Percentiles rank a stretch among this genome's conserved stretches.
Conservation (phyloP, 805 yeast genomes). For the Wickerhamiella alocasiicola region DNA sequence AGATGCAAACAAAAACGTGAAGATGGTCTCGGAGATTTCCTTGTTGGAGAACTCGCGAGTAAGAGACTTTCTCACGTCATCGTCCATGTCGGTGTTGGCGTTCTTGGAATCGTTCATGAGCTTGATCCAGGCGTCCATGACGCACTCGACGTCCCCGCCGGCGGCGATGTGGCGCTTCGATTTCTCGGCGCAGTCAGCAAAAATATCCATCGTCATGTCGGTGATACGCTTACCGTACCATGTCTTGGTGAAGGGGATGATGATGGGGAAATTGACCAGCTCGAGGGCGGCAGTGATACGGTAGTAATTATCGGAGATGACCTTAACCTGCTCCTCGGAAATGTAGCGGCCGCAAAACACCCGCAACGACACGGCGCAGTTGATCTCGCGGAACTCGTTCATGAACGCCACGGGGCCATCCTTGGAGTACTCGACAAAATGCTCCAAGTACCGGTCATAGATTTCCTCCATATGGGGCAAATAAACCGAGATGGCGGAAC, state of each 20-base stretch:
- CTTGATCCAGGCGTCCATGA: slow-evolving; percentile 90
- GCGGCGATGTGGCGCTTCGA: slow-evolving; percentile 68
- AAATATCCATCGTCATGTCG: slow-evolving; percentile 85
- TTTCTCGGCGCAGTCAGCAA: slow-evolving; percentile 76
- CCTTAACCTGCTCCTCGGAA: slow-evolving; percentile 77
- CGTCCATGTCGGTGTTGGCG: slow-evolving; percentile 31
- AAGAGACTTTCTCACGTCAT: slow-evolving; percentile 42
- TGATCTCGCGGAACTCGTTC: slow-evolving; percentile 88
- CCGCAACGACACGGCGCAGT: slow-evolving; percentile 86
- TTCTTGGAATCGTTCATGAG: slow-evolving; percentile 64
- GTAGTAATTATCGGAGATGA: slow-evolving; percentile 85
- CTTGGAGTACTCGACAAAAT: slow-evolving; percentile 44
- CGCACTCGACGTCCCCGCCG: slow-evolving; percentile 74
- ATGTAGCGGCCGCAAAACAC: slow-evolving; percentile 95
- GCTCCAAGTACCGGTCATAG: slow-evolving; percentile 69
- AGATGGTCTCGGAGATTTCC: slow-evolving; percentile 92
- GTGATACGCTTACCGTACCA: slow-evolving; percentile 96
- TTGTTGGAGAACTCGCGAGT: slow-evolving; percentile 76
- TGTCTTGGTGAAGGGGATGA: slow-evolving; percentile 88
- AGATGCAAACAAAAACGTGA: slow-evolving; percentile 93
- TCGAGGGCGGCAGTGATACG: slow-evolving; percentile 91
- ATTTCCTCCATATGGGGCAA: slow-evolving; percentile 73
- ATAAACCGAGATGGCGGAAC: slow-evolving; percentile 68
- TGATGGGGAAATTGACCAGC: slow-evolving; percentile 94
- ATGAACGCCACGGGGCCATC: slow-evolving; percentile 66